Evolutionary conservation across 2,329 filamentous ascomycete genomes (phyloP).

Genomic region (Rachicladosporium sp.): DNA sequence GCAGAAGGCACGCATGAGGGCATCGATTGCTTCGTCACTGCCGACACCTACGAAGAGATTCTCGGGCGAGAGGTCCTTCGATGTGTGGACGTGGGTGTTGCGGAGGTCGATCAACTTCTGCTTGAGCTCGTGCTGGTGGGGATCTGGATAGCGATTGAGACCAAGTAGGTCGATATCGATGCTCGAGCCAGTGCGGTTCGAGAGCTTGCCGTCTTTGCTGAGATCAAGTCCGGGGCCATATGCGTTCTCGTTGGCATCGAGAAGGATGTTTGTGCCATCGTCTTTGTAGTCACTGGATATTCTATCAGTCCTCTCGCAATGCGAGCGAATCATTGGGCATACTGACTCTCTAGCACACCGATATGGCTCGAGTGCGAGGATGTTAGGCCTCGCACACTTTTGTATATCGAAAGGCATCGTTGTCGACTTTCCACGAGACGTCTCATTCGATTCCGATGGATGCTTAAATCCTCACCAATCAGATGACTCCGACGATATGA

Average conservation of each 20-base stretch:
- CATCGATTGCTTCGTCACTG: conserved; percentile 94
- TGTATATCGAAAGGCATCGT: conserved; percentile 35
- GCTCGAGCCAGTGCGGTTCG: conserved; percentile 32
- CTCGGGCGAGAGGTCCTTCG: conserved; percentile 58
- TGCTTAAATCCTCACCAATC: not conserved
- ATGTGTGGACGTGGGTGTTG: conserved; percentile 72
- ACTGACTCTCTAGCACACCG: conserved; percentile 40
- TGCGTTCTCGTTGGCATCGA: conserved; percentile 97
- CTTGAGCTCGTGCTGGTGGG: conserved; percentile 81
- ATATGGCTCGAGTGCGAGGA: conserved; percentile 41
- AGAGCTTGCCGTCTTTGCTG: conserved; percentile 34
- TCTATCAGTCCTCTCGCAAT: conserved; percentile 10
- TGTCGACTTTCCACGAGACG: conserved; percentile 1
- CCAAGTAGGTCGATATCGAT: conserved; percentile 63
- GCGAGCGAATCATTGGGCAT: conserved; percentile 32
- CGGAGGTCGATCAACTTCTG: conserved; percentile 74
- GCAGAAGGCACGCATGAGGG: conserved; percentile 86
- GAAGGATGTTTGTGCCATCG: conserved; percentile 85
- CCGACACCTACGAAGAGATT: conserved; percentile 93
- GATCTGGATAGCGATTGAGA: conserved; percentile 90
- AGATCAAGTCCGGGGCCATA: conserved; percentile 68
- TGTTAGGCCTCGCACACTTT: conserved; percentile 40
- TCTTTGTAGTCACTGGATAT: conserved; percentile 94
- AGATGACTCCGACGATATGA: too few species aligned
- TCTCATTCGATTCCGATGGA: not conserved